Evolutionary conservation across 1,284 basidiomycete genomes (phyloP), one percentile per base, ranked within the genome.

Genomic region (Salmacisia buchloeana): DNA sequence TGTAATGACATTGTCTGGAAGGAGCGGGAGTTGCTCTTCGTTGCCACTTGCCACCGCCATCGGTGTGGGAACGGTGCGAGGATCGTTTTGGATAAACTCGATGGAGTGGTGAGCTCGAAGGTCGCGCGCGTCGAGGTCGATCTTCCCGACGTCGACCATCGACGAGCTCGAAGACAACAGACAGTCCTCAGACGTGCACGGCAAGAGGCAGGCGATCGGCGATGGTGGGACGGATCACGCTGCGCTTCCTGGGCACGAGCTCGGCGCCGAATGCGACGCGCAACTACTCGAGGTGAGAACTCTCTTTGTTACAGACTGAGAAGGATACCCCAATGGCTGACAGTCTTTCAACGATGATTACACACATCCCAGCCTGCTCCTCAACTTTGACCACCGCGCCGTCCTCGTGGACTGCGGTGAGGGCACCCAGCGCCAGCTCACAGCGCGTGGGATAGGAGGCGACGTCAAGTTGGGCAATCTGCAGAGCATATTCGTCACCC

Each of bases 351-450:
- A 18, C 18, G 36, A 18, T 38, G 36, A 33, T 31, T 3, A 29
- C 27, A 3, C 49, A 18, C 39, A 1, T 27, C 18, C 25, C 15
- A 70, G 66, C 39, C 63, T 78, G 25, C 64, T 78, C 3, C 70
- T 78, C 58, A 74, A 72, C 54, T 65, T 75, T 33, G 73, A 72
- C 62, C 61, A 64, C 10, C 67, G 72, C 25, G 68, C 72, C 2
- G 64, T 75, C 52, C 77, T 79, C 71, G 67, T 77, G 23, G 77
- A 79, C 58, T 79, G 77, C 29, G 77, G 77, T n/a, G 77, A 79
- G 56, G 69, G 69, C 15, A 79, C 75, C 2, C 77, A 79, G 61
- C 68, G 72, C 2, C 77, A 79, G 52, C 66, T 79, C 6, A 59
- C 68, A 15, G 65, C 67, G 5, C 54, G 70, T 3, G 60, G 68